These are phyloP conservation scores for Porodaedalea pini DNA, from an alignment of 1,284 basidiomycete species.

Conservation along the genomic window DNA sequence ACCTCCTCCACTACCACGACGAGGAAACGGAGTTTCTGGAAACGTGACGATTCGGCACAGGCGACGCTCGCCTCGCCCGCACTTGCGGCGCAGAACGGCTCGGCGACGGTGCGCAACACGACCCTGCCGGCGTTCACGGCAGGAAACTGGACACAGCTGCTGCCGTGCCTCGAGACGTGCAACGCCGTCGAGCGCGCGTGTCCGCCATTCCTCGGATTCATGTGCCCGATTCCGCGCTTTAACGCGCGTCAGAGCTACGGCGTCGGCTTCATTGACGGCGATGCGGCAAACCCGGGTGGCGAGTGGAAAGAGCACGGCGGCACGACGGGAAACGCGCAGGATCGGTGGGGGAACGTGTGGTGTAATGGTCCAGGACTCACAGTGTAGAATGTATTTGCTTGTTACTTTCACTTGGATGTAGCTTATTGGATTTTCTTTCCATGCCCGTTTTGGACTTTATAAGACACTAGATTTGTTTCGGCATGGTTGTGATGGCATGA, in stretches of 20 bases:
- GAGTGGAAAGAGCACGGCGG: conserved; percentile 37
- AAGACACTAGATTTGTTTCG: too few species aligned
- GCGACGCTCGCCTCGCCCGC: conserved; percentile 34
- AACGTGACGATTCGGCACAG: conserved; percentile 8
- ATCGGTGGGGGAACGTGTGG: conserved; percentile 79
- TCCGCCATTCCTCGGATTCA: conserved; percentile 68
- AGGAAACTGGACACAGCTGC: conserved; percentile 51
- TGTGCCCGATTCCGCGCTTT: conserved; percentile 61
- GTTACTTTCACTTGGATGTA: neutral
- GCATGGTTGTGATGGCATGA: neutral
- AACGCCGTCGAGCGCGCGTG: conserved; percentile 71
- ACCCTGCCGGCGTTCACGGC: conserved; percentile 42
- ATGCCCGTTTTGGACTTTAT: too few species aligned
- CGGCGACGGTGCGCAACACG: conserved; percentile 42
- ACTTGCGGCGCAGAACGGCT: conserved; percentile 38
- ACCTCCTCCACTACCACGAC: conserved; percentile 30
- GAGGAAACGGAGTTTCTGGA: conserved; percentile 26
- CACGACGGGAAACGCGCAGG: conserved; percentile 51
- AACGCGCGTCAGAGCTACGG: conserved; percentile 74
- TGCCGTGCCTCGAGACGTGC: conserved; percentile 80
- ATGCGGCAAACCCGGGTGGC: conserved; percentile 40
- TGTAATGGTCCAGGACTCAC: conserved; percentile 37
- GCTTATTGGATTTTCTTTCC: neutral
- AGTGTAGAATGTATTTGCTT: neutral
- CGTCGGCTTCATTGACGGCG: conserved; percentile 62